These are phyloP conservation scores for Podospora anserina DNA, from an alignment of 495 filamentous ascomycete species.

Conservation along the genomic window DNA sequence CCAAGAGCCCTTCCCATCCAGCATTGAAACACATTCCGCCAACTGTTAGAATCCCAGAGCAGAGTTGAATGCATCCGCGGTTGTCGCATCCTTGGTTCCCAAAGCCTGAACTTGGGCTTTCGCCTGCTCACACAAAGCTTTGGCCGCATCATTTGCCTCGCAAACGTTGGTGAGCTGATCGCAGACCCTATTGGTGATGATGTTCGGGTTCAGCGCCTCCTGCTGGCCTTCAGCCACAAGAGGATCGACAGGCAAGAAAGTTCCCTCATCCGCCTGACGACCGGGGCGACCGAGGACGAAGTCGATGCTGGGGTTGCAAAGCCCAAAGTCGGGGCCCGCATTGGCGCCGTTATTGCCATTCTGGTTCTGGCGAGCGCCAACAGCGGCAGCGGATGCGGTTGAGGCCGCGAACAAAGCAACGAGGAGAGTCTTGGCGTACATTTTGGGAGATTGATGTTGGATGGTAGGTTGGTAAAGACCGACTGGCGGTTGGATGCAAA, in stretches of 20 bases:
- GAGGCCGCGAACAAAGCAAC: constrained; percentile 30
- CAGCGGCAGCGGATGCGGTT: constrained; percentile 28
- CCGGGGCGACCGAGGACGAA: constrained; percentile 51
- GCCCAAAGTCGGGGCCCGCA: constrained; percentile 49
- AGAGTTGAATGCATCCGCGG: constrained; percentile 42
- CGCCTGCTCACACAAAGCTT: constrained; percentile 41
- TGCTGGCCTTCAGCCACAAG: constrained; percentile 52
- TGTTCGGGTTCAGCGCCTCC: constrained; percentile 55
- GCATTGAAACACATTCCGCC: neutral
- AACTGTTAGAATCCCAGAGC: constrained; percentile 38
- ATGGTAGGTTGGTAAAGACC: constrained; percentile 25
- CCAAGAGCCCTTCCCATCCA: too few species aligned
- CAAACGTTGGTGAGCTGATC: constrained; percentile 56
- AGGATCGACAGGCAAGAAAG: constrained; percentile 55
- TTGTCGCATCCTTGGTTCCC: constrained; percentile 41
- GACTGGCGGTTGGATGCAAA: constrained; percentile 27
- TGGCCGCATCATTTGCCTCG: constrained; percentile 50
- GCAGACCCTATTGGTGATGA: constrained; percentile 60
- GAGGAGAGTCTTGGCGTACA: constrained; percentile 34
- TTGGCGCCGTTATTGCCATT: constrained; percentile 34
- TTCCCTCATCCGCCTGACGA: constrained; percentile 49
- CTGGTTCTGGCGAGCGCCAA: constrained; percentile 35
- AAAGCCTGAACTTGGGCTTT: constrained; percentile 34
- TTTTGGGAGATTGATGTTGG: constrained; percentile 14
- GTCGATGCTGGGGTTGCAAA: constrained; percentile 55